Evolutionary conservation across 2,329 filamentous ascomycete genomes (phyloP), one percentile per base, ranked within the genome.

Genomic region (Trichophyton verrucosum): DNA sequence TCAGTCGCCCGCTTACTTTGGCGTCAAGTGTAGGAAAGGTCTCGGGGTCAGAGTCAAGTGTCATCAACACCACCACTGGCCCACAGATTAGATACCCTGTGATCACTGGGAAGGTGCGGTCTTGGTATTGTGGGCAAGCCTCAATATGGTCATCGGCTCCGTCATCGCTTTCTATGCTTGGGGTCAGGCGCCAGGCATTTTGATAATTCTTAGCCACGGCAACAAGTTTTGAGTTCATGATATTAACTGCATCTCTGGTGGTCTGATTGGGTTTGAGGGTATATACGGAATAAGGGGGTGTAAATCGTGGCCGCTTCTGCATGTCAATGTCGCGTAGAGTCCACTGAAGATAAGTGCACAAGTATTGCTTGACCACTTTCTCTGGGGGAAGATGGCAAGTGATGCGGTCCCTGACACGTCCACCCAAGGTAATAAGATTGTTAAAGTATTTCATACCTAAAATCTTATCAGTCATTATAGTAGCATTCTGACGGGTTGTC

Each of bases 11-110:
- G 13, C 66, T 66, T 24, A 56, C 67, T 61, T 60, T 64, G 1
- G 64, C 47, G 1, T 59, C 59, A 51, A 64, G 64, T 3, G 53
- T 64, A 15, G 62, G 62, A n/a, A 62, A 61, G 7, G 68, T 64
- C 2, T 66, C 64, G 2, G 76, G 72, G 17, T 76, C 70, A 1
- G 75, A 72, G 59, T 80, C 73, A 42, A 78, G 78, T 5, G 79
- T 80, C 58, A 83, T 74, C 17, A 84, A 73, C 3, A 76, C 77
- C 64, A 83, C 72, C 11, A 82, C 73, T 0, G 78, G 78, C 30
- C 80, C 77, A 20, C 76, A 79, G 5, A 81, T 73, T n/a, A 83
- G 70, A 51, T 84, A 73, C 1, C 79, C 82, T 56, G 81, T 80
- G 2, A 85, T 70, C 0, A 81, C 79, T 0, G 82, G 81, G 24